These are phyloP conservation scores for Aureobasidium melanogenum DNA, from an alignment of 2,329 filamentous ascomycete genomes.

Conservation along the genomic window DNA sequence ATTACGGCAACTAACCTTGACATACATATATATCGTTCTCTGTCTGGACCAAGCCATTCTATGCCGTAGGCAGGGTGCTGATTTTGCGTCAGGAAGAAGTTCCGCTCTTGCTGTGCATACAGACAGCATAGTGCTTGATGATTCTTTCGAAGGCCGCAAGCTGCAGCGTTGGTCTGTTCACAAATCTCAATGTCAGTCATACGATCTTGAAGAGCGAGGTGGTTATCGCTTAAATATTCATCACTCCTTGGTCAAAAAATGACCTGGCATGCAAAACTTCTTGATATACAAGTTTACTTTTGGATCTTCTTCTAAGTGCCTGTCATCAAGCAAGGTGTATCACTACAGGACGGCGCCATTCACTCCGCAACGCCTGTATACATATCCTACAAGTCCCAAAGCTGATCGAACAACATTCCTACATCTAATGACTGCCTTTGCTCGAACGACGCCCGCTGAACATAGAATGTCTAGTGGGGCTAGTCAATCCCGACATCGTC, in stretches of 20 bases:
- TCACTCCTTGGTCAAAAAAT: background rate
- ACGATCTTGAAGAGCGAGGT: too few species aligned
- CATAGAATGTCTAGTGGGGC: background rate
- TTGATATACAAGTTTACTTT: background rate
- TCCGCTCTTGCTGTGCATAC: too few species aligned
- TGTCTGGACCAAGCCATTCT: too few species aligned
- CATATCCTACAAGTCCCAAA: background rate
- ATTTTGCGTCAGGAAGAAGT: too few species aligned
- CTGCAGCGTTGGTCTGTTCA: too few species aligned
- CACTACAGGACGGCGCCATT: background rate
- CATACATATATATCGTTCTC: too few species aligned
- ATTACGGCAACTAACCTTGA: too few species aligned
- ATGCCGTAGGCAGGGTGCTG: too few species aligned
- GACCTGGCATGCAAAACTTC: background rate
- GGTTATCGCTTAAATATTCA: too few species aligned
- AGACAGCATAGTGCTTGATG: too few species aligned
- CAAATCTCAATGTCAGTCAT: too few species aligned
- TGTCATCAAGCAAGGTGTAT: background rate
- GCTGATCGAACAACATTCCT: background rate
- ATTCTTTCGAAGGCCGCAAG: too few species aligned
- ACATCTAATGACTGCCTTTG: background rate
- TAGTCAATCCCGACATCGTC: background rate
- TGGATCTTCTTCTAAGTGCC: background rate
- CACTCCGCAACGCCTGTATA: constrained; percentile 4
- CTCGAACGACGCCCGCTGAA: constrained; percentile 4